These are phyloP conservation scores for Cordyceps fumosorosea DNA, from an alignment of 2,329 filamentous ascomycete genomes.

Conservation along the genomic window DNA sequence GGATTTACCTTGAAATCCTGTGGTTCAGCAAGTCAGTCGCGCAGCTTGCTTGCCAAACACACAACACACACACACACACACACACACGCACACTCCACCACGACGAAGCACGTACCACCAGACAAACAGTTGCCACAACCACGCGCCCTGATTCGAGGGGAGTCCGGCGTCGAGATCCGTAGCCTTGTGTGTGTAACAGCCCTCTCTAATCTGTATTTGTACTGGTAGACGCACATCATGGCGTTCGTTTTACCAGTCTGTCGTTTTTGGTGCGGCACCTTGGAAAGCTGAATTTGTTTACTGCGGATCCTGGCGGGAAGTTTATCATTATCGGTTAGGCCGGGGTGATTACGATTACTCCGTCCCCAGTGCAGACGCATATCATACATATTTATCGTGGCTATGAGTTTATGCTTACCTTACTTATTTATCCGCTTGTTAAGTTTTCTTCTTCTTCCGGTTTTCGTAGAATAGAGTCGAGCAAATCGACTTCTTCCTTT, in stretches of 20 bases:
- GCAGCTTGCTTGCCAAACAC: conserved; percentile 12
- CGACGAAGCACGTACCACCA: not conserved
- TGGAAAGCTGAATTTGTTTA: conserved; percentile 9
- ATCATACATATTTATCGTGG: too few species aligned
- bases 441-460: not conserved
- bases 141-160: not conserved
- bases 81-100: too few species aligned
- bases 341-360: too few species aligned
- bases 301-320: conserved; percentile 5
- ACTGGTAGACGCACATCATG: not conserved
- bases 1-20: not conserved
- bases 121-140: conserved; percentile 4
- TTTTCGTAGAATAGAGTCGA: not conserved
- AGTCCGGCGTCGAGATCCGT: not conserved
- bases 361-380: not conserved
- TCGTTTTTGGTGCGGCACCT: not conserved
- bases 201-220: too few species aligned
- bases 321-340: not conserved
- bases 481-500: not conserved
- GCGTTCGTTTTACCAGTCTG: not conserved
- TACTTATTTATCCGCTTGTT: too few species aligned
- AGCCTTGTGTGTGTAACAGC: not conserved
- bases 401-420: too few species aligned
- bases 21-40: not conserved
- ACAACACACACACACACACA: not conserved